Evolutionary conservation across 257 asterid genomes (phyloP).

Genomic region (Solanum gandarillasii): DNA sequence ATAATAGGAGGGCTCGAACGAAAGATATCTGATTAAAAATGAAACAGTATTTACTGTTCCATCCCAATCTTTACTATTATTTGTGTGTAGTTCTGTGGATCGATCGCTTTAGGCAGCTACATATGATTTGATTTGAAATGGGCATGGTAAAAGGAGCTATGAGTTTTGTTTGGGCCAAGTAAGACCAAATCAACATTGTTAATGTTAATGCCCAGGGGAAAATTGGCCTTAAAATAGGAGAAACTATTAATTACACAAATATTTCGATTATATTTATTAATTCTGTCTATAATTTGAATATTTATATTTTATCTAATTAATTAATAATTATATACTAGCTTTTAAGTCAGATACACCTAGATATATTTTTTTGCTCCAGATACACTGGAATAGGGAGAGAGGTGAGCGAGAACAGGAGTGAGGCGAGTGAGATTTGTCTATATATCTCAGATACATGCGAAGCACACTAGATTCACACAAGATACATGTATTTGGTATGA

Average conservation of each 20-base stretch:
- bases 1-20: background rate
- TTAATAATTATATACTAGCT: no score
- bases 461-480: background rate
- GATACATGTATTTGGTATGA: background rate
- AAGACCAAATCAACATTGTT: background rate
- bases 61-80: background rate
- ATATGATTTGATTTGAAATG: background rate
- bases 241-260: no score
- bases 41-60: background rate
- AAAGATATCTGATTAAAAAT: no score
- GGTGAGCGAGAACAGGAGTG: rapidly evolving
- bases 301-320: no score
- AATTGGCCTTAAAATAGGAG: background rate
- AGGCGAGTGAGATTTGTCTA: no score
- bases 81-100: no score
- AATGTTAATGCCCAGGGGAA: background rate
- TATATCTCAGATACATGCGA: no score
- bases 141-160: background rate
- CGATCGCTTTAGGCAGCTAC: background rate
- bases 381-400: background rate
- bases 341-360: background rate
- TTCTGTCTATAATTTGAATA: no score
- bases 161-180: background rate
- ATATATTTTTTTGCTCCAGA: rapidly evolving
- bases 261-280: no score